phyloP scores from a whole-genome alignment of 2,329 filamentous ascomycete genomes.

The Neofusicoccum kwambonambiense region DNA sequence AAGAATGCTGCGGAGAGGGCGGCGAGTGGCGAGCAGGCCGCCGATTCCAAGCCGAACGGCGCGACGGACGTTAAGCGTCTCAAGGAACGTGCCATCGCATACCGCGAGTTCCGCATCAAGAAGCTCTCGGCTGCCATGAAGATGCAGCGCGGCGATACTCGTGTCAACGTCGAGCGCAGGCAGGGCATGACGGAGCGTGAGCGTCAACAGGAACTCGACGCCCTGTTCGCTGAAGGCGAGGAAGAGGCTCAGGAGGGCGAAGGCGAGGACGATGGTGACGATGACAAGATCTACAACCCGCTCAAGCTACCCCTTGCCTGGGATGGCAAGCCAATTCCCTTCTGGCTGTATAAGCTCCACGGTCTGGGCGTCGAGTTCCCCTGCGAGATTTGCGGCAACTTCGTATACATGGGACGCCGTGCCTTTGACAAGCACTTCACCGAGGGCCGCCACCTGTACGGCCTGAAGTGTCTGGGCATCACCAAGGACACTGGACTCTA shows the following conservation, averaged over 20 bases:
- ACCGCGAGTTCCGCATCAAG: conserved; percentile 80
- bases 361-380: conserved; percentile 91
- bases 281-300: conserved; percentile 93
- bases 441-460: conserved; percentile 88
- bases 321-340: conserved; percentile 93
- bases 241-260: conserved; percentile 52
- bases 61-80: conserved; percentile 40
- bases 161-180: conserved; percentile 92
- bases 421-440: conserved; percentile 99
- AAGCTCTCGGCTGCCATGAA: conserved; percentile 79
- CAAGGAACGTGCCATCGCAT: conserved; percentile 87
- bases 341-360: conserved; percentile 97
- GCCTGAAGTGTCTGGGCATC: conserved; percentile 89
- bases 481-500: conserved; percentile 73
- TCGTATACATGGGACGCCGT: conserved; percentile 95
- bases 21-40: conserved; percentile 18
- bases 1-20: conserved; percentile 69
- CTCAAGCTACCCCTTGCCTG: conserved; percentile 93
- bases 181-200: conserved; percentile 98
- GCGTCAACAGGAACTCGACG: conserved; percentile 88
- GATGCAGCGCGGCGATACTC: conserved; percentile 82
- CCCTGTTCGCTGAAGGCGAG: conserved; percentile 66
- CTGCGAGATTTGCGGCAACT: conserved; percentile 89
- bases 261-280: conserved; percentile 63
- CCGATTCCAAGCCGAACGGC: conserved; percentile 19